Evolutionary conservation across 2,329 filamentous ascomycete species (phyloP).

Genomic region (Aureobasidium musti): DNA sequence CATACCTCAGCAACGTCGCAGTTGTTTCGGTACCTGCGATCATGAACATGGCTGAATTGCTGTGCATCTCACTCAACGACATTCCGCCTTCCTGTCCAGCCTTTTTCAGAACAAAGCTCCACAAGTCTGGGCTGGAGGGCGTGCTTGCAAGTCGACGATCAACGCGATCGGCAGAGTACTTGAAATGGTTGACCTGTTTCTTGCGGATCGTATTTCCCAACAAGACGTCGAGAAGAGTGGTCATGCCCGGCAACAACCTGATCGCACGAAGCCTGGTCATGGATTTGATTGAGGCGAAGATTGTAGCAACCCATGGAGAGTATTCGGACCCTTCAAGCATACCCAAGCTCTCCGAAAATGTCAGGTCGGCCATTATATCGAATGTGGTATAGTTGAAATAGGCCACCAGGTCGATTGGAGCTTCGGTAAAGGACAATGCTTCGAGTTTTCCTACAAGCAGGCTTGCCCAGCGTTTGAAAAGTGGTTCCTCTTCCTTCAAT

Average conservation of each 20-base stretch:
- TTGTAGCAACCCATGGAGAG: constrained; percentile 31
- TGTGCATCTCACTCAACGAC: constrained; percentile 40
- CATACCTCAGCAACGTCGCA: constrained; percentile 39
- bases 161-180: constrained; percentile 34
- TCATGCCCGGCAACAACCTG: constrained; percentile 25
- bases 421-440: constrained; percentile 41
- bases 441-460: constrained; percentile 45
- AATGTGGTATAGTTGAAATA: constrained; percentile 40
- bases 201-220: constrained; percentile 15
- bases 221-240: constrained; percentile 1
- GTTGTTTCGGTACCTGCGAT: constrained; percentile 45
- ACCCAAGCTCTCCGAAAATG: constrained; percentile 41
- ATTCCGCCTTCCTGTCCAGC: constrained; percentile 33
- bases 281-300: constrained; percentile 30
- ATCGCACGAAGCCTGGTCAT: constrained; percentile 28
- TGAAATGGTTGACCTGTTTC: constrained; percentile 30
- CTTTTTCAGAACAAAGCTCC: constrained; percentile 37
- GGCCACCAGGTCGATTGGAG: constrained; percentile 36
- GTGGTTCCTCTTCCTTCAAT: constrained; percentile 45
- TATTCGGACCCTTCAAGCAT: constrained; percentile 36
- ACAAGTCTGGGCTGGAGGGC: constrained; percentile 37
- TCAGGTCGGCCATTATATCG: constrained; percentile 36
- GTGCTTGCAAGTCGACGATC: constrained; percentile 36
- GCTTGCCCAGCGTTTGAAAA: constrained; percentile 46
- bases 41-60: constrained; percentile 42